A percentile compares a stretch with the other conserved stretches of the same genome.
Conservation (phyloP, 208 protist species). For the Porcisia hertigi region DNA sequence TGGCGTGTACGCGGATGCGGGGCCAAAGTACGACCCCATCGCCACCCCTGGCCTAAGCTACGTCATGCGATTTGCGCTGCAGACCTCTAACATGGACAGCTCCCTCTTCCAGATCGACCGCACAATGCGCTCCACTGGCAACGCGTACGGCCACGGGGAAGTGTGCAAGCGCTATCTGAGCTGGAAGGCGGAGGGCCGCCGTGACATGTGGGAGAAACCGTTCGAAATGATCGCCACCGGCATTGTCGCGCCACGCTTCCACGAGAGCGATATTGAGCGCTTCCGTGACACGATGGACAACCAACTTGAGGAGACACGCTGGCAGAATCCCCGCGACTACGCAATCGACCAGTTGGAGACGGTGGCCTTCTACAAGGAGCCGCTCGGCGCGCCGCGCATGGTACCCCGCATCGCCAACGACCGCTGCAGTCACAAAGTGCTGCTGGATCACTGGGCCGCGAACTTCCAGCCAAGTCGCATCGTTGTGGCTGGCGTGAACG, state of each 20-base stretch:
- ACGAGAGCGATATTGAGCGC: constrained; percentile 81
- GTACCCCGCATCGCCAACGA: constrained; percentile 74
- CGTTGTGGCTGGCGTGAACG: constrained; percentile 78
- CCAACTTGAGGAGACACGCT: constrained; percentile 77
- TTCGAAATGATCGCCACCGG: constrained; percentile 78
- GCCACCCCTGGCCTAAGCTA: constrained; percentile 77
- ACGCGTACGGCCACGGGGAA: constrained; percentile 79
- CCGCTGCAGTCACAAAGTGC: constrained; percentile 67
- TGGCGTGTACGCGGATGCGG: constrained; percentile 78
- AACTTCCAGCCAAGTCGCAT: constrained; percentile 71
- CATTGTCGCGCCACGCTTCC: constrained; percentile 79
- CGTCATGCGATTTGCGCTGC: constrained; percentile 85
- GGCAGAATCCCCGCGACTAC: constrained; percentile 78
- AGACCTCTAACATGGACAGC: constrained; percentile 87
- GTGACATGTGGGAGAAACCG: constrained; percentile 79
- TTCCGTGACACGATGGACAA: constrained; percentile 91
- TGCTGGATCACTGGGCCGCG: constrained; percentile 76
- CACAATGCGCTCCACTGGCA: constrained; percentile 74
- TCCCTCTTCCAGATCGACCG: constrained; percentile 87
- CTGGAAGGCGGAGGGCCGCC: constrained; percentile 78
- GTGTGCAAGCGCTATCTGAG: constrained; percentile 71
- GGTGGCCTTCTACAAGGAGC: constrained; percentile 91
- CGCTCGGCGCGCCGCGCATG: constrained; percentile 73
- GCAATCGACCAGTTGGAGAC: constrained; percentile 76
- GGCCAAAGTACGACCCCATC: constrained; percentile 82